Evolutionary conservation across 495 filamentous ascomycete species (phyloP).

Genomic region (Apiosordaria backusii): DNA sequence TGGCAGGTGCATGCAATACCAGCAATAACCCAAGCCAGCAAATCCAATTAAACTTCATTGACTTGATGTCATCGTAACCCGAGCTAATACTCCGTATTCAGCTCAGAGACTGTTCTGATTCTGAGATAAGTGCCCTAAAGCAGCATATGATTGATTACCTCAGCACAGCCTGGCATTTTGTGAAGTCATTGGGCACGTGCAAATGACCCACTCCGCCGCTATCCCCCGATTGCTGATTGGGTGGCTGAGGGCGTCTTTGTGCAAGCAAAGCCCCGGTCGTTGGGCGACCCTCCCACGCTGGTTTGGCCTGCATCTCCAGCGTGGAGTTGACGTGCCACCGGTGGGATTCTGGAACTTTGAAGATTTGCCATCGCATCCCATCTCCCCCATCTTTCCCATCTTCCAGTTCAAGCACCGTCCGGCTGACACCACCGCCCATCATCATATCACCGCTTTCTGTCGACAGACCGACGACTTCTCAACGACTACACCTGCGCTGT

Average conservation of each 20-base stretch:
- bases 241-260: background rate
- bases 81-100: too few species aligned
- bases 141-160: background rate
- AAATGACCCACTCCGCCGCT: background rate
- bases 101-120: too few species aligned
- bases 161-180: background rate
- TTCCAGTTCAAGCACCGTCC: too few species aligned
- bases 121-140: background rate
- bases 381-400: background rate
- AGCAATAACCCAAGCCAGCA: too few species aligned
- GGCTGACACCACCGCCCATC: too few species aligned
- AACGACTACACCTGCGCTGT: too few species aligned
- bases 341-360: background rate
- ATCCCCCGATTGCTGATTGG: background rate
- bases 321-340: background rate
- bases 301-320: background rate
- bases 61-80: too few species aligned
- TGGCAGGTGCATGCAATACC: background rate
- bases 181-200: conserved; percentile 14
- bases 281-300: background rate
- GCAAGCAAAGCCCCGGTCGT: background rate
- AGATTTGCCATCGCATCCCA: background rate
- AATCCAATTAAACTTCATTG: too few species aligned
- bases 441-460: too few species aligned
- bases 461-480: too few species aligned